phyloP scores from a whole-genome alignment of 2,329 filamentous ascomycete genomes.

The Colletotrichum sp. region DNA sequence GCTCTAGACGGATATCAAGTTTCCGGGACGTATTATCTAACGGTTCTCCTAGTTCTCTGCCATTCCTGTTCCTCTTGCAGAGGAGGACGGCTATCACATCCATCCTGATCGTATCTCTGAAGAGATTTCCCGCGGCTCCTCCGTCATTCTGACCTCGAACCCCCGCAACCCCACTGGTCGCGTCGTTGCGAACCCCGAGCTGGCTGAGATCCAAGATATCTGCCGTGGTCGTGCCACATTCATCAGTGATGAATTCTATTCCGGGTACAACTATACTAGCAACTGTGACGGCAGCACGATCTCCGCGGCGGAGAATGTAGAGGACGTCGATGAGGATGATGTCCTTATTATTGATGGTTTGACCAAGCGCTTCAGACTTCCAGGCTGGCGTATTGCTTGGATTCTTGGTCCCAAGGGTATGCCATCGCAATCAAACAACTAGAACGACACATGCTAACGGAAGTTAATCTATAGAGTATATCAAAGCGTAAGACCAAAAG shows the following conservation, averaged over 20 bases:
- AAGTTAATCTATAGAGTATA: slow-evolving; percentile 67
- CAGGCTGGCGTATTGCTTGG: slow-evolving; percentile 97
- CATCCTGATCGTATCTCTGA: slow-evolving; percentile 92
- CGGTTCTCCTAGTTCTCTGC: slow-evolving; percentile 71
- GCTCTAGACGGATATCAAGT: not conserved
- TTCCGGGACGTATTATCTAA: not conserved
- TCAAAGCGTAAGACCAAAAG: slow-evolving; percentile 68
- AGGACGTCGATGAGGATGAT: slow-evolving; percentile 88
- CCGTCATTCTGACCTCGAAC: slow-evolving; percentile 93
- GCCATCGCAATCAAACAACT: slow-evolving; percentile 1
- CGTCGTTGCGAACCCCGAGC: slow-evolving; percentile 82
- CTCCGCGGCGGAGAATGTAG: slow-evolving; percentile 86
- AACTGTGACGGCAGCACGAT: slow-evolving; percentile 91
- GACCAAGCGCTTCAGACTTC: slow-evolving; percentile 95
- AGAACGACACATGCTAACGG: not conserved
- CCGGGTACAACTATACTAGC: slow-evolving; percentile 93
- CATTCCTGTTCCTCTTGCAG: slow-evolving; percentile 83
- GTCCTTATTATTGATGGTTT: slow-evolving; percentile 95
- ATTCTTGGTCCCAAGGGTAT: slow-evolving; percentile 84
- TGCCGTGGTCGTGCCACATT: slow-evolving; percentile 89
- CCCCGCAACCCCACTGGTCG: slow-evolving; percentile 93
- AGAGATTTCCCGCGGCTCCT: slow-evolving; percentile 84
- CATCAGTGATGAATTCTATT: slow-evolving; percentile 97
- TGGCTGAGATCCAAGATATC: slow-evolving; percentile 90
- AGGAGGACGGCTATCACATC: slow-evolving; percentile 90